phyloP scores from a whole-genome alignment of 331 rosid species.

The Prunus yedoensis region DNA sequence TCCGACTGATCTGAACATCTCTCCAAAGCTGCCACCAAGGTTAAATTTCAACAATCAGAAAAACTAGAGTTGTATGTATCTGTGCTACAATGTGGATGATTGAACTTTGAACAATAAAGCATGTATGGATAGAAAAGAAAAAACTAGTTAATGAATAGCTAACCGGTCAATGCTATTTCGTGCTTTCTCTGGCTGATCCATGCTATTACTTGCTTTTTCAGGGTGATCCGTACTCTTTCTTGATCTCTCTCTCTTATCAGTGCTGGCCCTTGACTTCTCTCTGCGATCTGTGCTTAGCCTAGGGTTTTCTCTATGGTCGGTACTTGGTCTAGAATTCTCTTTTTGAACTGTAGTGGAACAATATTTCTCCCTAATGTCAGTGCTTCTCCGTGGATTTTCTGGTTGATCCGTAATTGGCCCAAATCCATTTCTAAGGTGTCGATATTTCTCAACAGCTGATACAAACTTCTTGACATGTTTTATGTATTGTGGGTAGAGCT shows the following conservation, averaged over 20 bases:
- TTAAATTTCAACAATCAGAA: slow-evolving; percentile 26
- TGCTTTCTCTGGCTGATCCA: slow-evolving; percentile 44
- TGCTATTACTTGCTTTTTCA: slow-evolving; percentile 40
- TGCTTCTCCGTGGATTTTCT: slow-evolving; percentile 65
- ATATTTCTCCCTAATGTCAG: slow-evolving; percentile 69
- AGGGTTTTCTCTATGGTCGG: slow-evolving; percentile 54
- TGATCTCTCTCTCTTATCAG: slow-evolving; percentile 57
- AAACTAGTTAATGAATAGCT: slow-evolving; percentile 15
- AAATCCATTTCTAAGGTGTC: slow-evolving; percentile 33
- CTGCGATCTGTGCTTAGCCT: slow-evolving; percentile 44
- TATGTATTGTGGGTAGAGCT: slow-evolving; percentile 75
- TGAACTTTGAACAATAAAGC: background rate
- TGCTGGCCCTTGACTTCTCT: slow-evolving; percentile 61
- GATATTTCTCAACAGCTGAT: slow-evolving; percentile 52
- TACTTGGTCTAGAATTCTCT: slow-evolving; percentile 47
- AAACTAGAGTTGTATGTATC: background rate
- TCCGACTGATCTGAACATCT: slow-evolving; percentile 80
- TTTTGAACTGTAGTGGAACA: slow-evolving; percentile 59
- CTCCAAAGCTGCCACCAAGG: slow-evolving; percentile 67
- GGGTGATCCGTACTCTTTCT: slow-evolving; percentile 53
- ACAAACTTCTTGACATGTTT: slow-evolving; percentile 79
- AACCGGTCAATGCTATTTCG: slow-evolving; percentile 88
- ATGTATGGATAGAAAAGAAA: slow-evolving; percentile 1
- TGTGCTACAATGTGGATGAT: background rate
- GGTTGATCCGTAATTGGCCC: slow-evolving; percentile 40